Conservation (phyloP, 441 rosid genomes). For the Populus tomentosa region DNA sequence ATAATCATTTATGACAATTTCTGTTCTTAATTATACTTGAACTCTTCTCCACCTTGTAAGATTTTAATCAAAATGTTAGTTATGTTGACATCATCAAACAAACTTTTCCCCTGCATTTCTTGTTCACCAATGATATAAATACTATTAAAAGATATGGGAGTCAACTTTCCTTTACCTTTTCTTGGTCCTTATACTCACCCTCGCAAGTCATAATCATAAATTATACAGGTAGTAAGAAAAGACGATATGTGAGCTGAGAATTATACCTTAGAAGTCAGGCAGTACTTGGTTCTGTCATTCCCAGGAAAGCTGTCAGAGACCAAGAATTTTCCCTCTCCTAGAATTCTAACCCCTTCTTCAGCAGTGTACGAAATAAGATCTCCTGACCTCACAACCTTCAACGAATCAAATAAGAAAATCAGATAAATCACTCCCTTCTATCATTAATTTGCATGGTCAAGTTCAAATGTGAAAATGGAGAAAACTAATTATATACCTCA, state of each 20-base stretch:
- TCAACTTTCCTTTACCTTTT: neutral
- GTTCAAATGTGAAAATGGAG: neutral
- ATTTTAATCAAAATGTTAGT: neutral
- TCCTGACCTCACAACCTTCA: slow-evolving; percentile 93
- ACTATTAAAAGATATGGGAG: neutral
- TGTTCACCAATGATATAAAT: neutral
- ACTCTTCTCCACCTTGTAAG: neutral
- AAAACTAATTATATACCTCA: slow-evolving; percentile 46
- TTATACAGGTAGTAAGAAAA: neutral
- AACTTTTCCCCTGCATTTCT: neutral
- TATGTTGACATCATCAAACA: neutral
- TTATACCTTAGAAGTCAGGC: slow-evolving; percentile 90
- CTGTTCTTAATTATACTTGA: neutral
- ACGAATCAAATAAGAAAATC: neutral
- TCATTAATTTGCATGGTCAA: neutral
- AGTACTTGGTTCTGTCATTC: slow-evolving; percentile 93
- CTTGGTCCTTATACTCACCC: neutral
- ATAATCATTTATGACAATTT: neutral
- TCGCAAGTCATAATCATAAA: neutral
- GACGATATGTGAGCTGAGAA: neutral
- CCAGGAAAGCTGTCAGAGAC: slow-evolving; percentile 97
- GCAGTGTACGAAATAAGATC: slow-evolving; percentile 90
- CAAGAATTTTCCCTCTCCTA: slow-evolving; percentile 89
- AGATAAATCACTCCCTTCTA: neutral
- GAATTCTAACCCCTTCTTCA: slow-evolving; percentile 93